Conservation (phyloP, 2,329 filamentous ascomycete species). For the Aspergillus felis region DNA sequence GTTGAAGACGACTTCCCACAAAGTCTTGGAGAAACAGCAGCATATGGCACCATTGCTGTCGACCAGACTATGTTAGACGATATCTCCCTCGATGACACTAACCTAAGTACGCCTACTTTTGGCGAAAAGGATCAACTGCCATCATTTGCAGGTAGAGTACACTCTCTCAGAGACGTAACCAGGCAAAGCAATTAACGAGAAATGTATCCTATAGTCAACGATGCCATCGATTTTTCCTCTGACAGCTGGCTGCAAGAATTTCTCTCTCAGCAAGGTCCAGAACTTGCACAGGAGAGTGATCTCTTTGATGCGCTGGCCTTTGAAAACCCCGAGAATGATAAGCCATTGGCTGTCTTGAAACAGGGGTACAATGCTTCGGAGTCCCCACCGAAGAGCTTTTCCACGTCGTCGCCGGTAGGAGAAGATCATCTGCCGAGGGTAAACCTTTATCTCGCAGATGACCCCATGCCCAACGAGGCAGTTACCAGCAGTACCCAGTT, state of each 20-base stretch:
- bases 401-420: not conserved
- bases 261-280: conserved; percentile 15
- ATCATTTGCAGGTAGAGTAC: conserved; percentile 7
- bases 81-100: conserved; percentile 5
- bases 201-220: conserved; percentile 8
- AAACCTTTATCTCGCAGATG: not conserved
- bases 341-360: not conserved
- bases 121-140: conserved; percentile 7
- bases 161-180: not conserved
- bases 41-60: conserved; percentile 4
- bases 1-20: not conserved
- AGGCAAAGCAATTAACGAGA: not conserved
- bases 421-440: not conserved
- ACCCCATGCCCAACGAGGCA: not conserved
- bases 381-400: not conserved
- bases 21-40: not conserved
- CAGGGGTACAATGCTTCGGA: conserved; percentile 3
- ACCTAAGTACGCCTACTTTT: conserved; percentile 8
- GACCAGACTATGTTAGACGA: conserved; percentile 7
- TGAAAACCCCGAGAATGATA: conserved; percentile 5
- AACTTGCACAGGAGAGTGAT: conserved; percentile 7
- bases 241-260: conserved; percentile 29
- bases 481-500: not conserved
- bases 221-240: conserved; percentile 19
- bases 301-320: conserved; percentile 10